Base-by-base conservation (phyloP, 73 alveolate genomes). In the Paramecium caudatum region DNA sequence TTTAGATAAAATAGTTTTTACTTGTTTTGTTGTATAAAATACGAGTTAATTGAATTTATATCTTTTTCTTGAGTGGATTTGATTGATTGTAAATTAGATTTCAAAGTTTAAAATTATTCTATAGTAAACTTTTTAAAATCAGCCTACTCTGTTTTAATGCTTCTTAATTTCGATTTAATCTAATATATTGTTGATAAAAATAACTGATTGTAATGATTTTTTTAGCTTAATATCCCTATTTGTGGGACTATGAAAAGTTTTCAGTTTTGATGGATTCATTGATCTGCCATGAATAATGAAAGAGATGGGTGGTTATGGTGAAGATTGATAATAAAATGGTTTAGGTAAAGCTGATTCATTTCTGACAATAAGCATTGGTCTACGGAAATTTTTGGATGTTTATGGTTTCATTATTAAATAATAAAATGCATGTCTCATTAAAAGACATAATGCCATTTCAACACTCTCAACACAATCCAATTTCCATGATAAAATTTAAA, bases 371-470 rank as follows among this genome's bases (percentile, higher is more conserved):
- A 19, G 9, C 1, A 16, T 17, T 19, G 21, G 78, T 50, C 43
- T 50, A 16, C 30, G 78, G 78, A 4, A 50, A 39, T 50, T 50
- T 50, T 50, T 16, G 13, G 7, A 9, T 16, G 39, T 19, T 50
- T 16, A 8, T 8, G 37, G 7, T 50, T 50, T 17, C 37, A 50
- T 50, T 50, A 50, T 9, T 50, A 50, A 50, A 25, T 50, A 19
- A 50, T 50, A 50, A 50, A 25, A 50, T 50, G 78, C 78, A 50
- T 50, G 78, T 50, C 78, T 50, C 78, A 50, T 50, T 50, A 50
- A 50, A 50, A 50, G 78, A 50, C 78, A 50, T 50, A 50, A 50
- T 50, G 78, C 78, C 78, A 50, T 17, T 39, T 19, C 43, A 50
- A 17, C 41, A 50, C 30, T 50, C 78, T 2, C 36, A 50, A 50